Percentiles rank a stretch among this genome's conserved stretches.
phyloP scores from a whole-genome alignment of 768 basidiomycete species.

The Chiua virens region DNA sequence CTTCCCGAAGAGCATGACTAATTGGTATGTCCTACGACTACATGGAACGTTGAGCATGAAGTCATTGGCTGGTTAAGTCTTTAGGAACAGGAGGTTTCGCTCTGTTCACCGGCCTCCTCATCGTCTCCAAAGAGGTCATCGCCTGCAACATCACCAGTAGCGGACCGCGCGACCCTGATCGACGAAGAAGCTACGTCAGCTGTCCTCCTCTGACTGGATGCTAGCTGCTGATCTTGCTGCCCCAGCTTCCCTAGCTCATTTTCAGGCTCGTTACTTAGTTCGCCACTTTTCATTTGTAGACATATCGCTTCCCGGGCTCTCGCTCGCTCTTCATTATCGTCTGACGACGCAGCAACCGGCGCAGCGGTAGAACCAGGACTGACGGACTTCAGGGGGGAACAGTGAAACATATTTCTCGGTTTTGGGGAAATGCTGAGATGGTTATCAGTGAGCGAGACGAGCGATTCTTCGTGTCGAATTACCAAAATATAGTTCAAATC shows the following conservation, averaged over 20 bases:
- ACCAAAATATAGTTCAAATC: conserved; percentile 92
- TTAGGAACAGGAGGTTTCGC: conserved; percentile 17
- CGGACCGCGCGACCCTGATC: not conserved
- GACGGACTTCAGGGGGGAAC: conserved; percentile 66
- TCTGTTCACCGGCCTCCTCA: conserved; percentile 14
- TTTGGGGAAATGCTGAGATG: conserved; percentile 77
- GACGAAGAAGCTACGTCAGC: not conserved
- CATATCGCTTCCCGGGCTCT: conserved; percentile 61
- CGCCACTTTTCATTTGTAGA: conserved; percentile 58
- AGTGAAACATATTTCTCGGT: conserved; percentile 86
- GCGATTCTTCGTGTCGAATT: conserved; percentile 3
- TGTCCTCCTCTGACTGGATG: conserved; percentile 1
- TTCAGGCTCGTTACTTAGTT: conserved; percentile 63
- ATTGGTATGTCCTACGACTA: conserved; percentile 69
- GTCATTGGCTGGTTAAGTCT: not conserved
- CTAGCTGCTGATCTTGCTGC: conserved; percentile 3
- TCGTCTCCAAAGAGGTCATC: conserved; percentile 34
- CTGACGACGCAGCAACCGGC: conserved; percentile 8
- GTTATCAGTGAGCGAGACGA: conserved; percentile 1
- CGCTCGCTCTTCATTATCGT: conserved; percentile 50
- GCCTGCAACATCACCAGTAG: conserved; percentile 11
- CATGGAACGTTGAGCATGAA: conserved; percentile 34
- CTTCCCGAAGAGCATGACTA: no score
- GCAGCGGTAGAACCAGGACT: conserved; percentile 8
- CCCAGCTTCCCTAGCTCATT: conserved; percentile 23